A percentile compares a stretch with the other conserved stretches of the same genome.
These are phyloP conservation scores for Zygotorulaspora danielsina DNA, from an alignment of 805 yeast genomes.

Conservation along the genomic window DNA sequence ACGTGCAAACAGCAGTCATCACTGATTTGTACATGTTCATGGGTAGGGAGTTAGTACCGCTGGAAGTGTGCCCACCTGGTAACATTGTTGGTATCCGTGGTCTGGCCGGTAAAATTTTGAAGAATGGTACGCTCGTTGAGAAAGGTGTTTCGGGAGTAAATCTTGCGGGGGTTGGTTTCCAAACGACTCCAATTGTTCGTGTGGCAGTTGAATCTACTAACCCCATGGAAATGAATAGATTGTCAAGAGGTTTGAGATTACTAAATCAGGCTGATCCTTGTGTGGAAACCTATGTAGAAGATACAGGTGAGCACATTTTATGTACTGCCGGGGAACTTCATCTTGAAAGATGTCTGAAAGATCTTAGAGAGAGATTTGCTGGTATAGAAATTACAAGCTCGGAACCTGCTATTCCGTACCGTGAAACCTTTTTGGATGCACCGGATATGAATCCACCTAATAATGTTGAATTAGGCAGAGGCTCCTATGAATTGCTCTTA, in stretches of 20 bases:
- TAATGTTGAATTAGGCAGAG: slow-evolving; percentile 45
- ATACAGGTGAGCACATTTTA: slow-evolving; percentile 87
- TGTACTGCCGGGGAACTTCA: slow-evolving; percentile 97
- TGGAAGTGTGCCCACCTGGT: slow-evolving; percentile 86
- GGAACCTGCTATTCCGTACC: slow-evolving; percentile 89
- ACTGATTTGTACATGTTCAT: slow-evolving; percentile 73
- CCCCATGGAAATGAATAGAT: slow-evolving; percentile 69
- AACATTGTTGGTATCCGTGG: slow-evolving; percentile 94
- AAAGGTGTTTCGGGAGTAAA: slow-evolving; percentile 60
- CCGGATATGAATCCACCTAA: slow-evolving; percentile 51
- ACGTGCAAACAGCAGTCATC: slow-evolving; percentile 53
- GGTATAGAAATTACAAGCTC: slow-evolving; percentile 82
- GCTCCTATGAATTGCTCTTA: slow-evolving; percentile 46
- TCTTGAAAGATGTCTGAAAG: slow-evolving; percentile 89
- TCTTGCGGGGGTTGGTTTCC: slow-evolving; percentile 67
- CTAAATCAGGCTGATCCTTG: slow-evolving; percentile 92
- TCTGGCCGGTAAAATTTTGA: slow-evolving; percentile 71
- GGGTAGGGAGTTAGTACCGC: slow-evolving; percentile 84
- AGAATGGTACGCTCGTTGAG: slow-evolving; percentile 77
- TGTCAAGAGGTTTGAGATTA: slow-evolving; percentile 73
- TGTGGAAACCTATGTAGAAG: slow-evolving; percentile 79
- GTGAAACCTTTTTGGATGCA: slow-evolving; percentile 68
- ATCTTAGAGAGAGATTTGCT: slow-evolving; percentile 85
- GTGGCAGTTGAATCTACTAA: slow-evolving; percentile 95
- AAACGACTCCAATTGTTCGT: slow-evolving; percentile 86